These are phyloP conservation scores for Mycena sanguinolenta DNA, from an alignment of 768 basidiomycete genomes.

Conservation along the genomic window DNA sequence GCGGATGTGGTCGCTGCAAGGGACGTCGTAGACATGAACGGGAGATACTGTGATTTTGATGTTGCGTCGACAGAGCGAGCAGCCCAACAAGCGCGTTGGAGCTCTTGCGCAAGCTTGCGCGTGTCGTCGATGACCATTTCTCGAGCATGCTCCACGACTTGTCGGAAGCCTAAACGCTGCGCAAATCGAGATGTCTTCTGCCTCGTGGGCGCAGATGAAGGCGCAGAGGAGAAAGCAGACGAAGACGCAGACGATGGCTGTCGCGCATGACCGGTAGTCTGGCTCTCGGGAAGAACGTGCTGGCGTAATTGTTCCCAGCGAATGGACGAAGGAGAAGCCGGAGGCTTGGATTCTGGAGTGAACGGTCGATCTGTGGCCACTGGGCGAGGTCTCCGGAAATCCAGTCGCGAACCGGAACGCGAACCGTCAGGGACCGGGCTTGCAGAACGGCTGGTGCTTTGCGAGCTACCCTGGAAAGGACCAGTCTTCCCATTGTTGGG, in stretches of 20 bases:
- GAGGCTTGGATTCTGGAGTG: conserved; percentile 62
- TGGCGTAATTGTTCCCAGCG: conserved; percentile 70
- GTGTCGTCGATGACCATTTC: conserved; percentile 64
- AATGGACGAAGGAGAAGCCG: conserved; percentile 53
- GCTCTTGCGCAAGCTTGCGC: conserved; percentile 66
- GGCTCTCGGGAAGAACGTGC: conserved; percentile 58
- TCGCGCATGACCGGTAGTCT: conserved; percentile 41
- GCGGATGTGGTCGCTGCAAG: conserved; percentile 41
- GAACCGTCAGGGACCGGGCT: conserved; percentile 28
- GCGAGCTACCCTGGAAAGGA: conserved; percentile 12
- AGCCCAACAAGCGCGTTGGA: conserved; percentile 67
- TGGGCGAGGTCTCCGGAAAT: conserved; percentile 30
- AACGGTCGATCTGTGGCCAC: conserved; percentile 45
- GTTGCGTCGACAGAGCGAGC: conserved; percentile 60
- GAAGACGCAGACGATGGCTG: conserved; percentile 46
- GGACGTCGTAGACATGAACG: conserved; percentile 57
- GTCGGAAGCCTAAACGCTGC: conserved; percentile 66
- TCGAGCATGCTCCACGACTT: conserved; percentile 75
- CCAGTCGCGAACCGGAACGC: conserved; percentile 23
- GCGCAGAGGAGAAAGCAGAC: conserved; percentile 38
- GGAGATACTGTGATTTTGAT: conserved; percentile 46
- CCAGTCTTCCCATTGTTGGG: not conserved
- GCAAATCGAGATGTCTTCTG: conserved; percentile 63
- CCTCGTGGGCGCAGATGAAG: conserved; percentile 11
- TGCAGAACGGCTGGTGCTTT: conserved; percentile 12